phyloP scores from a whole-genome alignment of 1,139 yeast species.

The Saccharomyces pastorianus region DNA sequence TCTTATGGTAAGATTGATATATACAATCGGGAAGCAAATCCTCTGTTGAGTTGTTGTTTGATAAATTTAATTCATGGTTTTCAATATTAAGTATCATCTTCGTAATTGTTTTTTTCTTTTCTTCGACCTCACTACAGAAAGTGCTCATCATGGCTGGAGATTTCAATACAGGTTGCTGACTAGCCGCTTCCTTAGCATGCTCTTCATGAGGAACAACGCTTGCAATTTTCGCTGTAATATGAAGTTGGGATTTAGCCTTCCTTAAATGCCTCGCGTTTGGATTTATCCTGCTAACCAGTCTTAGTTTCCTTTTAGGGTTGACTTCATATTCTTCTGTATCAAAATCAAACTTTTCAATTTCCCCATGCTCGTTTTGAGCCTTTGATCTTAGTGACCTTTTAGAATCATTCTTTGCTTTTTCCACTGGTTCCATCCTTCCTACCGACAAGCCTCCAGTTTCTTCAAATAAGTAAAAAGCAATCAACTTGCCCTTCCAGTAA shows the following conservation, averaged over 20 bases:
- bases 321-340: constrained; percentile 23
- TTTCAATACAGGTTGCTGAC: not conserved
- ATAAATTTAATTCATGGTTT: constrained; percentile 3
- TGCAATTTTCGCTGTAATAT: too few species aligned
- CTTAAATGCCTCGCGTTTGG: not conserved
- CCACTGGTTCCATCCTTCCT: not conserved
- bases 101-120: constrained; percentile 13
- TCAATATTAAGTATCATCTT: constrained; percentile 19
- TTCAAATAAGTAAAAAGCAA: not conserved
- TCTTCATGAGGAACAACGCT: not conserved
- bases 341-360: constrained; percentile 23
- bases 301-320: constrained; percentile 12
- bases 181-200: not conserved
- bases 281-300: constrained; percentile 10
- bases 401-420: not conserved
- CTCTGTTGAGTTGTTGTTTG: constrained; percentile 16
- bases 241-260: not conserved
- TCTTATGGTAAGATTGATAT: constrained; percentile 46
- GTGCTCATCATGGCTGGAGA: not conserved
- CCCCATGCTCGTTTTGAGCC: constrained; percentile 8
- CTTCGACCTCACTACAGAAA: constrained; percentile 6
- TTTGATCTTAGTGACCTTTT: constrained; percentile 17
- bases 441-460: too few species aligned
- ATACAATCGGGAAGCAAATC: constrained; percentile 39
- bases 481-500: not conserved